These are phyloP conservation scores for Xylariaceae sp. DNA, from an alignment of 2,329 filamentous ascomycete genomes.

Conservation along the genomic window DNA sequence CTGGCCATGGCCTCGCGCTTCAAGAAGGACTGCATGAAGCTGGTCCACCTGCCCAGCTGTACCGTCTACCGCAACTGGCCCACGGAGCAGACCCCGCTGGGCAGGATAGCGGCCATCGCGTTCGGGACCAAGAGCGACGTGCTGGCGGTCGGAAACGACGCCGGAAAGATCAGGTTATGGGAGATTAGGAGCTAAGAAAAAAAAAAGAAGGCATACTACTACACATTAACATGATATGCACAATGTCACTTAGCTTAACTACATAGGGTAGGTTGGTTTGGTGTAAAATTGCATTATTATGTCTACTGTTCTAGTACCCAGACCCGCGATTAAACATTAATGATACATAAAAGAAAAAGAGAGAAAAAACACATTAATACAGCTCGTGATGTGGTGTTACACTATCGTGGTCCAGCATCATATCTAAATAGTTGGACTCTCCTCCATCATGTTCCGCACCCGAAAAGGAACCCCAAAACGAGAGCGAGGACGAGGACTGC, in stretches of 20 bases:
- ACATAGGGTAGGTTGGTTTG: no score
- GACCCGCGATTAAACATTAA: no score
- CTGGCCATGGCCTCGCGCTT: conserved; percentile 78
- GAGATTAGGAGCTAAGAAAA: conserved; percentile 63
- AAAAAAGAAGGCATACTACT: neutral
- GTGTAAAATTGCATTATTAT: no score
- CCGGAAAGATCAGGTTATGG: conserved; percentile 84
- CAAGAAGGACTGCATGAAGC: conserved; percentile 80
- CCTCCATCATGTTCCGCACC: no score
- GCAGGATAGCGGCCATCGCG: conserved; percentile 70
- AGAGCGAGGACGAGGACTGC: no score
- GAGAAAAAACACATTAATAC: no score
- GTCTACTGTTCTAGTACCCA: no score
- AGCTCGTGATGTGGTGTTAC: no score
- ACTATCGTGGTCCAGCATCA: no score
- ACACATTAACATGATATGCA: conserved; percentile 4
- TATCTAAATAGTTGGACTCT: no score
- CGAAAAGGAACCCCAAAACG: no score
- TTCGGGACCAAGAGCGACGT: conserved; percentile 61
- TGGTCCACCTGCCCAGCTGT: conserved; percentile 87
- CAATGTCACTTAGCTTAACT: neutral
- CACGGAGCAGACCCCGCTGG: conserved; percentile 81
- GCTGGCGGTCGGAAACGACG: conserved; percentile 82
- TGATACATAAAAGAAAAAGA: no score
- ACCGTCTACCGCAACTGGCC: conserved; percentile 98